phyloP scores from a whole-genome alignment of 768 basidiomycete genomes.

The Saitozyma sp. region DNA sequence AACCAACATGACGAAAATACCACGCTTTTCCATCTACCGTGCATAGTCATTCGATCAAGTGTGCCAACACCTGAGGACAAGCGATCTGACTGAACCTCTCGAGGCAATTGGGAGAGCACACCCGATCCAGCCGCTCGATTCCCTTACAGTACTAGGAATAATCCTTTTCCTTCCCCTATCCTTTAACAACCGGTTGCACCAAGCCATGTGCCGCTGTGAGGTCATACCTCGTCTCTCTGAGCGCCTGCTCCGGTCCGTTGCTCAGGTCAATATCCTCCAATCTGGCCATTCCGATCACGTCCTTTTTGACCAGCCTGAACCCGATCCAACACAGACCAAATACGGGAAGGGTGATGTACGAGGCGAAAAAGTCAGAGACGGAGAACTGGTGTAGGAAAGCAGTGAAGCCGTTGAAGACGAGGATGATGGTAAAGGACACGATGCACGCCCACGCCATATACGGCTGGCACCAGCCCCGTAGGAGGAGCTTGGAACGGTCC shows the following conservation, averaged over 20 bases:
- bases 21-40: too few species aligned
- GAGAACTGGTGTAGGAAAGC: constrained; percentile 25
- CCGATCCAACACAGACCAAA: constrained; percentile 10
- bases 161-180: too few species aligned
- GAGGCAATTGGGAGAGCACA: too few species aligned
- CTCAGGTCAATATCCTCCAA: constrained; percentile 7
- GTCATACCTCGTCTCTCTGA: constrained; percentile 9
- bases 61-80: too few species aligned
- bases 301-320: constrained; percentile 10
- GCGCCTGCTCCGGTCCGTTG: constrained; percentile 1
- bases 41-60: too few species aligned
- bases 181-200: too few species aligned
- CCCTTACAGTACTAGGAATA: too few species aligned
- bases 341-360: constrained; percentile 71
- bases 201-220: too few species aligned
- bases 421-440: constrained; percentile 14
- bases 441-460: constrained; percentile 35
- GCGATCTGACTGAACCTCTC: too few species aligned
- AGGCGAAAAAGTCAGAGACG: constrained; percentile 58
- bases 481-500: constrained; percentile 8
- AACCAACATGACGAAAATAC: too few species aligned
- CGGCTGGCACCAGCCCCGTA: constrained; percentile 24
- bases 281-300: not conserved
- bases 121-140: too few species aligned
- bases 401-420: constrained; percentile 7